A percentile compares a stretch with the other conserved stretches of the same genome.
These are phyloP conservation scores for Suhomyces bokatorum DNA, from an alignment of 1,139 yeast genomes.

Conservation along the genomic window DNA sequence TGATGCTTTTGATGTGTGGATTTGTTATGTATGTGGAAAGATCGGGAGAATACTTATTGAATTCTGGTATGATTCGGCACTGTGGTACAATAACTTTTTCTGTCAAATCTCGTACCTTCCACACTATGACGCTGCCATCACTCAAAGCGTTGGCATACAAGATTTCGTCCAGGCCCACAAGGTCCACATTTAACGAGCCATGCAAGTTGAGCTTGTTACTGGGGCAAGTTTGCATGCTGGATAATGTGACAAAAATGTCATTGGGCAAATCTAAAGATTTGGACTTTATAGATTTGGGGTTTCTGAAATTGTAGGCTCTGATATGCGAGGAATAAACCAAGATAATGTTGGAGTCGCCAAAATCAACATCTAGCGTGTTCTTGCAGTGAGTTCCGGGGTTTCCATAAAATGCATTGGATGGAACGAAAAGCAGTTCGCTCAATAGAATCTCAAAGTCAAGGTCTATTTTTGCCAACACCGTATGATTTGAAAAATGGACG, in stretches of 20 bases:
- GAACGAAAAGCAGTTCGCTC: conserved; percentile 10
- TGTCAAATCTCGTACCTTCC: conserved; percentile 36
- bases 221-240: conserved; percentile 21
- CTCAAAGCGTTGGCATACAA: conserved; percentile 44
- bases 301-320: conserved; percentile 27
- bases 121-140: conserved; percentile 40
- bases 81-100: conserved; percentile 20
- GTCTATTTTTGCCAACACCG: conserved; percentile 14
- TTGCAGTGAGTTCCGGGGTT: conserved; percentile 8
- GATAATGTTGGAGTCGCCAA: conserved; percentile 47
- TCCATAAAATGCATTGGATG: conserved; percentile 10
- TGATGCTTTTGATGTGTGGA: conserved; percentile 12
- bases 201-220: conserved; percentile 1
- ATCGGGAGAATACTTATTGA: conserved; percentile 21
- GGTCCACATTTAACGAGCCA: conserved; percentile 4
- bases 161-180: conserved; percentile 59
- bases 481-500: conserved; percentile 22
- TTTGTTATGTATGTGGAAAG: conserved; percentile 7
- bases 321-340: conserved; percentile 28
- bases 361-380: conserved; percentile 48
- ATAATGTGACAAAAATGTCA: conserved; percentile 20
- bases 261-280: conserved; percentile 15
- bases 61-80: conserved; percentile 22
- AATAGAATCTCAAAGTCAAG: conserved; percentile 17
- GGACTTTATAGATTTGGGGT: conserved; percentile 6